Conservation (phyloP, 257 asterid species). For the Cynanchum wilfordii region DNA sequence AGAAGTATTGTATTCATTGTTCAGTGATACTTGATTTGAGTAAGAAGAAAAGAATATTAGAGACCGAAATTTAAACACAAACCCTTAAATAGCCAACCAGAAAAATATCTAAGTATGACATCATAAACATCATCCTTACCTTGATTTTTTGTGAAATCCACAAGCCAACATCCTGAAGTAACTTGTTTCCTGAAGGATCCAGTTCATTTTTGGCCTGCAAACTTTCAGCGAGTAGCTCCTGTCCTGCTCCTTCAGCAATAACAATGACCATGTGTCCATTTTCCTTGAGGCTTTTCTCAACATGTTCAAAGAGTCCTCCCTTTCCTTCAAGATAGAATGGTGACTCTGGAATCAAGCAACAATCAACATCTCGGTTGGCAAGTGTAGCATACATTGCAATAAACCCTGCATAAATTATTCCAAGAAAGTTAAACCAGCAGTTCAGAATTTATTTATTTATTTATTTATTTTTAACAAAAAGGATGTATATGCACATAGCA, state of each 20-base stretch:
- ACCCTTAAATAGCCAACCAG: background rate
- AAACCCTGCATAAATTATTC: slow-evolving; percentile 51
- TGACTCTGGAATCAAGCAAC: slow-evolving; percentile 91
- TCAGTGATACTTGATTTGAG: background rate
- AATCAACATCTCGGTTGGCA: slow-evolving; percentile 94
- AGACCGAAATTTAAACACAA: background rate
- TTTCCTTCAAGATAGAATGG: slow-evolving; percentile 84
- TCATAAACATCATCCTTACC: slow-evolving; percentile 31
- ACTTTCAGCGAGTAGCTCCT: slow-evolving; percentile 61
- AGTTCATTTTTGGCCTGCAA: slow-evolving; percentile 34
- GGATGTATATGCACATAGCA: background rate
- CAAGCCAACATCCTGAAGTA: slow-evolving; percentile 80
- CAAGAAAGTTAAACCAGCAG: background rate
- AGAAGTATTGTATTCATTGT: background rate
- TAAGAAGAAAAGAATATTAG: background rate
- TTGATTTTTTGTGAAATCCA: slow-evolving; percentile 81
- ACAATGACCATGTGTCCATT: slow-evolving; percentile 93
- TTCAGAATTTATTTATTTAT: background rate
- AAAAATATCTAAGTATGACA: background rate
- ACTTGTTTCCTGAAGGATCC: slow-evolving; percentile 92
- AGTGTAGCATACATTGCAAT: slow-evolving; percentile 95
- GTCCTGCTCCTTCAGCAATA: slow-evolving; percentile 94
- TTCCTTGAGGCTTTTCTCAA: slow-evolving; percentile 66
- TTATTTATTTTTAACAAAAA: too few relatives aligned
- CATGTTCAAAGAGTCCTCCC: slow-evolving; percentile 72